Conservation (phyloP, 139 green algal genomes). For the Chlamydomonas sp. region DNA sequence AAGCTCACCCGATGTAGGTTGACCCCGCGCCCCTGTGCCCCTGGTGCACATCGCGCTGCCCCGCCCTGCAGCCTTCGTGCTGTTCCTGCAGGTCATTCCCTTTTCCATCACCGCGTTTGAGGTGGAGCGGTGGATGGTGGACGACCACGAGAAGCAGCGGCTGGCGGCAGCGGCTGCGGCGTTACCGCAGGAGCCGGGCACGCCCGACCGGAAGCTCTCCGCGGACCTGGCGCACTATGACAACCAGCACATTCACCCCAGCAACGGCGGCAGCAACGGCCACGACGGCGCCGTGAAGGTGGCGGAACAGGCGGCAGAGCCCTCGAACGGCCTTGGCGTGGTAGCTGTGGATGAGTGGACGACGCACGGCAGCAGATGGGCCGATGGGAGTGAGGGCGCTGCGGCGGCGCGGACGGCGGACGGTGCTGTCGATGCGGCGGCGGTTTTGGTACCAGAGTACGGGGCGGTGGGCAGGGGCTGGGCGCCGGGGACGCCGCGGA, state of each 20-base stretch:
- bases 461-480: conserved; percentile 5
- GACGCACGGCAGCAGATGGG: no score
- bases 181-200: not conserved
- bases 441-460: not conserved
- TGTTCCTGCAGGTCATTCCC: conserved; percentile 48
- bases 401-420: not conserved
- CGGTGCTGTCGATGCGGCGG: not conserved
- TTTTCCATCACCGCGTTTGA: conserved; percentile 48
- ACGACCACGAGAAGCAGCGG: not conserved
- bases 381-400: no score
- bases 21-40: not conserved
- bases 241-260: not conserved
- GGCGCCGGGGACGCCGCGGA: not conserved
- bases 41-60: not conserved
- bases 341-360: not conserved
- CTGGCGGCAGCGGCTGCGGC: not conserved
- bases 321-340: no score
- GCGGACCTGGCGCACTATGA: not conserved
- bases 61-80: conserved; percentile 12
- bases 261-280: not conserved
- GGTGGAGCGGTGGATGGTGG: conserved; percentile 42
- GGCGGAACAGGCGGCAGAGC: not conserved
- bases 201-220: conserved; percentile 8
- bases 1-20: not conserved
- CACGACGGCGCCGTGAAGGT: not conserved